phyloP scores from a whole-genome alignment of 164 flowering plant genomes.

The Aristolochia californica region DNA sequence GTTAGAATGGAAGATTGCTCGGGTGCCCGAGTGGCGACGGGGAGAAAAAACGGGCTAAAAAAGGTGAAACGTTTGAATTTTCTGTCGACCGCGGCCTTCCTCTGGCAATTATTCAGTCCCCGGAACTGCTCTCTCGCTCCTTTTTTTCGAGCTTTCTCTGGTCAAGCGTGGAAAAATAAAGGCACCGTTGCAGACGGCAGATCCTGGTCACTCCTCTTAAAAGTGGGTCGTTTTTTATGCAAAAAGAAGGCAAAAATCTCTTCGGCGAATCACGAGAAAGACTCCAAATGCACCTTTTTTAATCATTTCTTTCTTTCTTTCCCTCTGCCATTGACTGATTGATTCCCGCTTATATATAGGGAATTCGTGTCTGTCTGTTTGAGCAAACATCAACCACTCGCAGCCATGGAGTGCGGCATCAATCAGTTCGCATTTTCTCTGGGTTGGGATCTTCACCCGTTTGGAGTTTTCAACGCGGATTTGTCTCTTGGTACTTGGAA shows the following conservation, averaged over 20 bases:
- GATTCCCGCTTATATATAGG: background rate
- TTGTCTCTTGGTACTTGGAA: slow-evolving; percentile 3
- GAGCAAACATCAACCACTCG: no score
- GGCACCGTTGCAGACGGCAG: no score
- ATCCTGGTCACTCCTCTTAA: background rate
- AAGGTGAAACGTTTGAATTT: slow-evolving; percentile 1
- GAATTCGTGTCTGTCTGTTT: no score
- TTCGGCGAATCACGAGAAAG: slow-evolving; percentile 3
- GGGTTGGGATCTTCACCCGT: slow-evolving; percentile 19
- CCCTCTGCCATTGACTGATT: background rate
- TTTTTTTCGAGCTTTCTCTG: no score
- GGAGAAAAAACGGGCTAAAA: background rate
- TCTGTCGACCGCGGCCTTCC: slow-evolving; percentile 3
- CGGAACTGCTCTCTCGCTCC: no score
- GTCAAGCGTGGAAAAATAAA: slow-evolving; percentile 2
- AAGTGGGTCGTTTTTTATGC: background rate
- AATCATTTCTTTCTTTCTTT: no score
- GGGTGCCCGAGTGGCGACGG: background rate
- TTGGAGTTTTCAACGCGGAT: slow-evolving; percentile 13
- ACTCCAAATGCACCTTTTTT: background rate
- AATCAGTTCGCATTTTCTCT: slow-evolving; percentile 5
- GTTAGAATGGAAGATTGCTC: slow-evolving; percentile 3
- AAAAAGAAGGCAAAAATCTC: background rate
- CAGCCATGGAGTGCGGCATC: slow-evolving; percentile 6
- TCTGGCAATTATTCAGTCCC: no score